phyloP scores from a whole-genome alignment of 305 asterid genomes.

The Fraxinus velutina region DNA sequence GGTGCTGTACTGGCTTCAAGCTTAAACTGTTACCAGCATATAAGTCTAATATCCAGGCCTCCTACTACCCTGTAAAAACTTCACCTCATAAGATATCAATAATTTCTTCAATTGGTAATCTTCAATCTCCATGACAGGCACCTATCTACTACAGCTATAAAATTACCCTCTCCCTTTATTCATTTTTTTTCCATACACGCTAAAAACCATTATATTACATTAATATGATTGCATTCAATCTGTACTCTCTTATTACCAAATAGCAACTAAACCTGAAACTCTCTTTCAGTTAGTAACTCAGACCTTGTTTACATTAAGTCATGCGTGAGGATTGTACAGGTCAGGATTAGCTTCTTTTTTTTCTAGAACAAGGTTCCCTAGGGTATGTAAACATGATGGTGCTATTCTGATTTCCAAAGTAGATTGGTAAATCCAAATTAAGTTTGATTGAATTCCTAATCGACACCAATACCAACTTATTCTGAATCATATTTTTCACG shows the following conservation, averaged over 20 bases:
- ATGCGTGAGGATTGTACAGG: neutral
- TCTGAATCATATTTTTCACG: neutral
- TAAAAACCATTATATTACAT: neutral
- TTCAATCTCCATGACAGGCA: neutral
- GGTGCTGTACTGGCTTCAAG: conserved; percentile 4
- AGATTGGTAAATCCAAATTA: neutral
- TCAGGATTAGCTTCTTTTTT: neutral
- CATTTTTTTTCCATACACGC: neutral
- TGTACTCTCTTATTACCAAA: neutral
- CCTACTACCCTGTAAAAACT: neutral
- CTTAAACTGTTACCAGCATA: neutral
- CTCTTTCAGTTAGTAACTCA: neutral
- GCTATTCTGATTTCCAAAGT: neutral
- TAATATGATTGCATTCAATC: neutral
- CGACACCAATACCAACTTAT: neutral
- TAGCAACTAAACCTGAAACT: neutral
- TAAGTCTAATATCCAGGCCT: neutral
- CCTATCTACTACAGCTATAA: neutral
- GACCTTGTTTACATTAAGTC: neutral
- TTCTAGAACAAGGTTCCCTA: neutral
- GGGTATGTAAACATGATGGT: neutral
- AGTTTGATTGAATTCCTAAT: neutral
- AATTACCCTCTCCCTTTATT: neutral
- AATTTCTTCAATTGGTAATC: neutral
- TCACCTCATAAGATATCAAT: neutral